Evolutionary conservation across 768 basidiomycete genomes (phyloP), one percentile per base, ranked within the genome.

Genomic region (Gloeostereum incarnatum): DNA sequence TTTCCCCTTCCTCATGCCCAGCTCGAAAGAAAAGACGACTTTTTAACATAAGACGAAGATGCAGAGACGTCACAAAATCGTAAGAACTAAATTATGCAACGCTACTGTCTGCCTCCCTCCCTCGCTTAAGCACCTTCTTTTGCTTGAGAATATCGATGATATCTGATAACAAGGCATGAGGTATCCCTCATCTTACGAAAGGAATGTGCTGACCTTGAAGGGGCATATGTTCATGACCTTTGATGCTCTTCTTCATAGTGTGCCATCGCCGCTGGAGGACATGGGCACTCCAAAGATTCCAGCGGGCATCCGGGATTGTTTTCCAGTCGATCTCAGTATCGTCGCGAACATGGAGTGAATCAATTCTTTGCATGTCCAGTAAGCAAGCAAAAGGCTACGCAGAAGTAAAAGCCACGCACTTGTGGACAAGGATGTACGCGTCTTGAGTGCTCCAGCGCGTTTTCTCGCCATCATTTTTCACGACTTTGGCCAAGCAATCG

Each of bases 281-380:
- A 50, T 90, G 87, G 0, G 83, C 75, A 54, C 86, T 89, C 83
- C 83, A 89, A 6, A 86, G 52, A 48, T 89, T 86, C 86, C 86
- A 89, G 41, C 79, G 66, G 11, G 73, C 52, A 53, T 91, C 87
- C 1, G 74, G 62, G 8, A 90, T 62, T 13, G 69, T 68, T 51
- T 85, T 86, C 88, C 87, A 91, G 48, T 86, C 81, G 32, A 91
- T 81, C 51, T 90, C 88, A 20, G 75, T 81, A 48, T 91, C 87
- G 49, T 89, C 79, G 31, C 70, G 67, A 37, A 89, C 81, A 41
- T 78, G 70, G 33, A 89, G 55, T 0, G 82, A 76, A 50, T 81
- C 81, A 35, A 91, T 65, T 55, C 87, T 90, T 49, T 26, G 36
- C 32, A 24, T 35, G 5, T 31, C 30, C 39, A 30, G 45, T 16